phyloP scores from a whole-genome alignment of 176 grass and related monocot genomes.

The Ananas comosus region DNA sequence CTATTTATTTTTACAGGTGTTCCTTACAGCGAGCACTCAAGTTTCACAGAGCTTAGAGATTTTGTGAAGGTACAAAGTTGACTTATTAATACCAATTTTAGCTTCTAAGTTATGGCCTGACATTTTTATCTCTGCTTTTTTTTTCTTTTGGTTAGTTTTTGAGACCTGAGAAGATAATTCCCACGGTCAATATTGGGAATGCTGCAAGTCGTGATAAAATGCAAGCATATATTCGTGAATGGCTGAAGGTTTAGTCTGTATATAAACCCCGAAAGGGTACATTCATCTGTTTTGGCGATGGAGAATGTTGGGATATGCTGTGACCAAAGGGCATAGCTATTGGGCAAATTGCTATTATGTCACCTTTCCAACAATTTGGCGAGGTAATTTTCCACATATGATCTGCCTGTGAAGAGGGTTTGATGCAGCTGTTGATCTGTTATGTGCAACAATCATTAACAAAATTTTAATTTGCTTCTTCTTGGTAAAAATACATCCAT shows the following conservation, averaged over 20 bases:
- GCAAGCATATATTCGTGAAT: constrained; percentile 43
- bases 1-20: constrained; percentile 6
- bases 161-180: constrained; percentile 41
- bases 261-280: not conserved
- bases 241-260: constrained; percentile 23
- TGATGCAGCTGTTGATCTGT: not conserved
- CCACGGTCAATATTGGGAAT: constrained; percentile 51
- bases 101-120: not conserved
- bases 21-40: constrained; percentile 77
- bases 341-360: not conserved
- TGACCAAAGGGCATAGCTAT: too few species aligned
- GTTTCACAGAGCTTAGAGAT: constrained; percentile 56
- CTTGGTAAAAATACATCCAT: not conserved
- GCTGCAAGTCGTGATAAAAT: constrained; percentile 42
- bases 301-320: not conserved
- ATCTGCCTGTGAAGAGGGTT: not conserved
- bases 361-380: not conserved
- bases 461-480: not conserved
- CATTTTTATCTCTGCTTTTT: not conserved
- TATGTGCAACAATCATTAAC: not conserved
- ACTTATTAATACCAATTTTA: not conserved
- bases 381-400: not conserved
- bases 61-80: constrained; percentile 55
- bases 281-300: not conserved
- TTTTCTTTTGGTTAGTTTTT: constrained; percentile 46